Percentiles rank a stretch among this genome's conserved stretches.
These are phyloP conservation scores for Nemophila menziesii DNA, from an alignment of 257 asterid species.

Conservation along the genomic window DNA sequence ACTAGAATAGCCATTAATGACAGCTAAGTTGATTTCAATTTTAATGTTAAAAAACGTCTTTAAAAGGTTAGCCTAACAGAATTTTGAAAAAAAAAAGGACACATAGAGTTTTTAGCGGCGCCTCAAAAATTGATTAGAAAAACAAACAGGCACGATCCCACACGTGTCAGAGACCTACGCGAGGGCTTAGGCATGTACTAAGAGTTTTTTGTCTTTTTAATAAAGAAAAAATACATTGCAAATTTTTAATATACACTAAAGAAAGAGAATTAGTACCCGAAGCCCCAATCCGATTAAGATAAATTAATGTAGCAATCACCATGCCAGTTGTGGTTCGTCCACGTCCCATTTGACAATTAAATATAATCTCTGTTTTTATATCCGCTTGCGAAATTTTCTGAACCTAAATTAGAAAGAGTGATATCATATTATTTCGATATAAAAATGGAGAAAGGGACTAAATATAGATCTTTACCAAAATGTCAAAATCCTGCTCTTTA, in stretches of 20 bases:
- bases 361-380: slow-evolving; percentile 63
- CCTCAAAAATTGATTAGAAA: too few species aligned
- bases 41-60: too few species aligned
- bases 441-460: slow-evolving; percentile 2
- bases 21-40: too few species aligned
- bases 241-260: slow-evolving; percentile 5
- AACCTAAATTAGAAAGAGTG: slow-evolving; percentile 36
- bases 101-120: too few species aligned
- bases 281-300: slow-evolving; percentile 85
- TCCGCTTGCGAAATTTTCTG: slow-evolving; percentile 69
- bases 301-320: slow-evolving; percentile 91
- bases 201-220: too few species aligned
- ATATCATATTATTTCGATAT: slow-evolving; percentile 2
- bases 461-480: slow-evolving; percentile 48
- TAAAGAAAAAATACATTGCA: too few species aligned
- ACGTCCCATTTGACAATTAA: slow-evolving; percentile 99
- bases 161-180: too few species aligned
- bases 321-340: slow-evolving; percentile 98
- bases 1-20: too few species aligned
- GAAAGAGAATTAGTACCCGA: slow-evolving; percentile 50
- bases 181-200: too few species aligned
- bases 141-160: too few species aligned
- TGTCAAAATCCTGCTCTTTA: slow-evolving; percentile 94
- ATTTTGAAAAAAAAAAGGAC: too few species aligned
- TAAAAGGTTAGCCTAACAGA: too few species aligned